Evolutionary conservation across 176 grass and related monocot genomes (phyloP).

Genomic region (Leersia perrieri): DNA sequence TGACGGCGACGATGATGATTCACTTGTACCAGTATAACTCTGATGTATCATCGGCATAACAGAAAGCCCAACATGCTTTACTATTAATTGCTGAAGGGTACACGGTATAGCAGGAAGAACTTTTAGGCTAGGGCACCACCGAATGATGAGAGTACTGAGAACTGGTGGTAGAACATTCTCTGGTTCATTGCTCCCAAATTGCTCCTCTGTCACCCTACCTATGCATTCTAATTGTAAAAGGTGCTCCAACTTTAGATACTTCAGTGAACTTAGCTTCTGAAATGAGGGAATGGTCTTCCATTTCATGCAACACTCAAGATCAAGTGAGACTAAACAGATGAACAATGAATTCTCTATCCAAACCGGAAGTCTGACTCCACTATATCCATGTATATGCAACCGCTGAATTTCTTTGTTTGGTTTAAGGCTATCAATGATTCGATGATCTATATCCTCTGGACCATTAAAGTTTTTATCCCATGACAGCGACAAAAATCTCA

Average conservation of each 20-base stretch:
- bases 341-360: constrained; percentile 33
- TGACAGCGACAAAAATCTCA: constrained; percentile 19
- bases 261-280: constrained; percentile 25
- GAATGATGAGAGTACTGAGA: constrained; percentile 10
- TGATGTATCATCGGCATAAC: constrained; percentile 1
- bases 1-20: too few species aligned
- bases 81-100: constrained; percentile 16
- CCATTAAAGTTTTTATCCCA: constrained; percentile 20
- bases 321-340: constrained; percentile 30
- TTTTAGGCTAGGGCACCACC: constrained; percentile 8
- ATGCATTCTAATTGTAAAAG: constrained; percentile 21
- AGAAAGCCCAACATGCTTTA: not conserved
- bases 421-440: constrained; percentile 14
- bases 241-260: not conserved
- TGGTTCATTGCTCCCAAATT: not conserved
- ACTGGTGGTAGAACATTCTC: constrained; percentile 6
- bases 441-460: not conserved
- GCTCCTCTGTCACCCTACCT: not conserved
- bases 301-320: not conserved
- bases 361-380: not conserved
- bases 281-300: constrained; percentile 27
- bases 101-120: constrained; percentile 23
- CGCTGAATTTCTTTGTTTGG: constrained; percentile 23
- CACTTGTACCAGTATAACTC: not conserved
- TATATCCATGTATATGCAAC: constrained; percentile 10